These are phyloP conservation scores for Arabidopsis suecica DNA, from an alignment of 345 rosid genomes.

Conservation along the genomic window DNA sequence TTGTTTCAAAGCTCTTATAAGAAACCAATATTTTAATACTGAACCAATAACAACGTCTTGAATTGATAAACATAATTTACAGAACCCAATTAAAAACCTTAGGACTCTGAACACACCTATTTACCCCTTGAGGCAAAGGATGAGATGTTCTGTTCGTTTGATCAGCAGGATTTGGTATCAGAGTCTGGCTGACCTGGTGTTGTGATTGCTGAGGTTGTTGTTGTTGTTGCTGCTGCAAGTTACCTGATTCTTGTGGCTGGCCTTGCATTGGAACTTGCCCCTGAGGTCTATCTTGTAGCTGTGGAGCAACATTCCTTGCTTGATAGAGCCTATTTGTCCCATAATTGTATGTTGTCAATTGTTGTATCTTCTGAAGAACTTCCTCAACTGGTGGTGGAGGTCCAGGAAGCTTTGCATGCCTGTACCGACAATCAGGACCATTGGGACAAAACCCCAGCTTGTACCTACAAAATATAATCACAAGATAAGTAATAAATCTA, in stretches of 20 bases:
- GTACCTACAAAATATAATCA: constrained; percentile 61
- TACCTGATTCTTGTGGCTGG: constrained; percentile 55
- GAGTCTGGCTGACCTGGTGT: constrained; percentile 68
- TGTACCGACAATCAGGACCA: constrained; percentile 94
- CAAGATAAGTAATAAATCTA: constrained; percentile 7
- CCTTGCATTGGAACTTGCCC: constrained; percentile 66
- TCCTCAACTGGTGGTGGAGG: constrained; percentile 97
- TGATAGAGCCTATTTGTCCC: constrained; percentile 79
- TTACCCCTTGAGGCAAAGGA: constrained; percentile 96
- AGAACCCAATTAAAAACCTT: constrained; percentile 69
- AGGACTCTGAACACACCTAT: constrained; percentile 99
- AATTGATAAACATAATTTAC: constrained; percentile 56
- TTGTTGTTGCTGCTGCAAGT: constrained; percentile 57
- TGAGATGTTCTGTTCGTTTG: constrained; percentile 67
- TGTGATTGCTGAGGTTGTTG: constrained; percentile 75
- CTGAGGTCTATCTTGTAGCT: constrained; percentile 69
- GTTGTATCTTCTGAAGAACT: constrained; percentile 96
- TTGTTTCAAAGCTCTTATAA: constrained; percentile 40
- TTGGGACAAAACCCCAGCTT: constrained; percentile 98
- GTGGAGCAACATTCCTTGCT: constrained; percentile 63
- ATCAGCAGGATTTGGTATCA: constrained; percentile 67
- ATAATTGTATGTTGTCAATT: constrained; percentile 65
- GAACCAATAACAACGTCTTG: constrained; percentile 47
- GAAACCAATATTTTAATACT: constrained; percentile 38
- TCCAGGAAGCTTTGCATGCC: constrained; percentile 93